phyloP scores from a whole-genome alignment of 805 yeast species.

The Lipomyces yamadae region DNA sequence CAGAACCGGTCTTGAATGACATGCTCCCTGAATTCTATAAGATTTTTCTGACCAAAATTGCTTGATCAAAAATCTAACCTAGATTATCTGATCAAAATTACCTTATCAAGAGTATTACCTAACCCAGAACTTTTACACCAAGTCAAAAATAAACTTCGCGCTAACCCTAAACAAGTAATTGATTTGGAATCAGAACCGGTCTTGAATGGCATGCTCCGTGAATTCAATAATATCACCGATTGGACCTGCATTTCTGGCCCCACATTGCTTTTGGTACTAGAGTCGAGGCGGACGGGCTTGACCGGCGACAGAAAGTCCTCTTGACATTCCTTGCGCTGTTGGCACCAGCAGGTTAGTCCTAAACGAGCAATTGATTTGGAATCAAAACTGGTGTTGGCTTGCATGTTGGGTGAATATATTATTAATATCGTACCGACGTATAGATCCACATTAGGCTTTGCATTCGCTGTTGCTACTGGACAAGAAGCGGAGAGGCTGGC shows the following conservation, averaged over 20 bases:
- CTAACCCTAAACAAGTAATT: conserved; percentile 1
- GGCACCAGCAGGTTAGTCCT: background rate
- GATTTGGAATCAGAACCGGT: conserved; percentile 1
- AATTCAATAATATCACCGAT: background rate
- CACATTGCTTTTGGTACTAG: background rate
- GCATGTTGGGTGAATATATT: too few species aligned
- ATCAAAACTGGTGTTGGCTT: background rate
- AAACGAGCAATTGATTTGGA: conserved; percentile 1
- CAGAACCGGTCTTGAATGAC: background rate
- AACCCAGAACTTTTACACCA: too few species aligned
- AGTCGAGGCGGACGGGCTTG: background rate
- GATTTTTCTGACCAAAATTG: too few species aligned
- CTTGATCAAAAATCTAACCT: background rate
- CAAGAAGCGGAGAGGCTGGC: too few species aligned
- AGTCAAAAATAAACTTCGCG: background rate
- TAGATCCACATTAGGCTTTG: too few species aligned
- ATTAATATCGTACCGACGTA: too few species aligned
- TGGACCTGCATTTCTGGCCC: background rate
- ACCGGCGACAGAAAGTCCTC: too few species aligned
- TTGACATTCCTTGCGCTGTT: background rate
- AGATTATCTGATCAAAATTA: background rate
- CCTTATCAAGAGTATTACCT: background rate
- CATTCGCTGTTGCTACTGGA: too few species aligned
- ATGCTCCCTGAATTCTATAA: too few species aligned
- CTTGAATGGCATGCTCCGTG: too few species aligned